Base-by-base conservation (phyloP, 176 grass and related monocot species). In the Avena sativa region DNA sequence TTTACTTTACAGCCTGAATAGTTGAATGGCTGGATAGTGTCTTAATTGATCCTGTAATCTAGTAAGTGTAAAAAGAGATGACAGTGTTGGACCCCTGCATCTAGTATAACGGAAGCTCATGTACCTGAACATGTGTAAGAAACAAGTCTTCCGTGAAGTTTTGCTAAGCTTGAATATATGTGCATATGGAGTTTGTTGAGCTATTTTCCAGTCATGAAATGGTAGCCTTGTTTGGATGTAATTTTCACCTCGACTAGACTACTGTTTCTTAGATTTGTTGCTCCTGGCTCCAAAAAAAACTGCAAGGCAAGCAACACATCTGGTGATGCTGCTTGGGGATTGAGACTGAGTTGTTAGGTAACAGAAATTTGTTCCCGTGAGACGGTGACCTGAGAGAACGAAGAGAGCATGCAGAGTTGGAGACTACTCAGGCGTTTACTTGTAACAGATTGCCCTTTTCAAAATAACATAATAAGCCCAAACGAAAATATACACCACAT, bases 41-140 rank as follows among this genome's bases (percentile, higher is more conserved):
- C 14, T 52, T 84, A 75, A 34, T 83, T 74, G 74, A 46, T 71
- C 17, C 14, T 70, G 83, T 50, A 81, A 84, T 79, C 8, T 61
- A 62, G 63, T 79, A 84, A 70, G 19, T 61, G 43, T 64, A 6
- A 71, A 62, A 59, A 78, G 23, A 79, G 50, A 71, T 6, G 28
- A 72, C 8, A 20, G 13, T 56, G 28, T 63, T 66, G 28, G 32
- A 6, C 12, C 51, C 60, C 57, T 36, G 21, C 60, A 19, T 76
- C 19, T 85, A 64, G 49, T 57, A 64, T 63, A 84, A 59, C 49
- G 16, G 38, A 62, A 48, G 81, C 68, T 83, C 12, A 73, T 47
- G 25, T 26, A 16, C 32, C 55, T 57, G 21, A 58, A 36, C 62
- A 38, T 70, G 16, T 88, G 17, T 71, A 64, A 78, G 63, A 63